Base-by-base conservation (phyloP, 140 eudicot genomes). In the Anethum foeniculum region DNA sequence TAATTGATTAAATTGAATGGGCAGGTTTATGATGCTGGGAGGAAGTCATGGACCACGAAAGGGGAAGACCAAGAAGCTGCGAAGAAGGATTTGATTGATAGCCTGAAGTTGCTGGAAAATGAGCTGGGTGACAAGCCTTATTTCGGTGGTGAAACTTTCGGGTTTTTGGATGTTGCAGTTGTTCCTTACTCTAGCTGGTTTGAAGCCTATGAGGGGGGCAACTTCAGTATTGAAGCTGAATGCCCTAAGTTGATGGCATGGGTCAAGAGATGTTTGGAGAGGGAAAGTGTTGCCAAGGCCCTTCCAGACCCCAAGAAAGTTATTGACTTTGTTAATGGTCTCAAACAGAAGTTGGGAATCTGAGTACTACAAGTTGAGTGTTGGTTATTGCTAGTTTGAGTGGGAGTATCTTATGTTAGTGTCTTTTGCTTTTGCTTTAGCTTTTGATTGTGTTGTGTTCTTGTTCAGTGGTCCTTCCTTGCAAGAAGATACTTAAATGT, bases 181-280 rank as follows among this genome's bases (percentile, higher is more conserved):
- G 51, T 78, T 25, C 27, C 75, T 36, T 78, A 1, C 75, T 78
- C 46, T 1, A 39, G 74, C 75, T 78, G 81, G 80, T 77, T 77
- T 56, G 43, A 36, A 46, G 72, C 80, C 49, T 78, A 78, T 14
- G 81, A 78, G 58, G 43, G 38, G 1, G 81, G 81, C 2, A 60
- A 78, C 19, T 78, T 78, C 43, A 78, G 43, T 16, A 41, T 78
- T 21, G 81, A 78, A 34, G 81, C 81, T 0, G 74, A 60, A 71
- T 78, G 81, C 75, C 81, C 81, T n/a, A 62, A 78, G 73, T 27
- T 78, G 73, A 62, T 78, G 25, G 81, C 75, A 41, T 78, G 81
- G 81, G 81, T 14, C 16, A 78, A 78, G 56, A 78, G 81, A 60
- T 78, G 81, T 44, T 23, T 56, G 75, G 41, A 77, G 80, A 77